Conservation (phyloP, 164 flowering plant species). For the Houttuynia cordata region DNA sequence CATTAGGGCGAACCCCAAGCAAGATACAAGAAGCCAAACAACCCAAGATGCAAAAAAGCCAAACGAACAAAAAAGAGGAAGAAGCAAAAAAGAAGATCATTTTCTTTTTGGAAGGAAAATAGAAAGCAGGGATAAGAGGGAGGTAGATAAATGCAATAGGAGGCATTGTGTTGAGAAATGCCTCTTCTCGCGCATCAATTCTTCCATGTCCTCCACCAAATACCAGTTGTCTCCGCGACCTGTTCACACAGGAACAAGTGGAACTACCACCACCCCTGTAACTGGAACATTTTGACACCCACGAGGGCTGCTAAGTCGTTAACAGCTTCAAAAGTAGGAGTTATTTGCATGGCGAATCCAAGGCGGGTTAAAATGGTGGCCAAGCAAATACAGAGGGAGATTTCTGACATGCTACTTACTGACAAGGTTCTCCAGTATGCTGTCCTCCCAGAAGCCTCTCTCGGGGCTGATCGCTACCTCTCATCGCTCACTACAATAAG, state of each 20-base stretch:
- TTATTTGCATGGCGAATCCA: slow-evolving; percentile 74
- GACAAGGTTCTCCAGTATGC: slow-evolving; percentile 75
- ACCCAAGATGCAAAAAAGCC: too few species aligned
- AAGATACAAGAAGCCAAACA: too few species aligned
- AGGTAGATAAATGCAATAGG: too few species aligned
- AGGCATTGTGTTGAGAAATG: neutral
- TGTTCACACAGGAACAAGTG: neutral
- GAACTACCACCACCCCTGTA: neutral
- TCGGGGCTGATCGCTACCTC: slow-evolving; percentile 82
- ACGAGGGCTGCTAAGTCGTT: neutral
- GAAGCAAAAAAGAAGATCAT: too few species aligned
- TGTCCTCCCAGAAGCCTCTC: slow-evolving; percentile 71
- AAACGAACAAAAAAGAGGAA: too few species aligned
- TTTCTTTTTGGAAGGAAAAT: too few species aligned
- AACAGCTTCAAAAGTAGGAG: neutral
- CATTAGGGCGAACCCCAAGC: too few species aligned
- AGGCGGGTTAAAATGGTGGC: slow-evolving; percentile 94
- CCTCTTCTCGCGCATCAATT: slow-evolving; percentile 1
- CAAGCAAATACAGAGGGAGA: slow-evolving; percentile 73
- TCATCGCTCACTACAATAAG: slow-evolving; percentile 80
- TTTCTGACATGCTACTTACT: slow-evolving; percentile 77
- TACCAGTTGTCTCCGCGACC: neutral
- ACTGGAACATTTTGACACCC: neutral
- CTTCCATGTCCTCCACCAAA: neutral
- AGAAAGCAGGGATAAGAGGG: too few species aligned